Base-by-base conservation (phyloP, 805 yeast species). In the Ogataea polymorpha region DNA sequence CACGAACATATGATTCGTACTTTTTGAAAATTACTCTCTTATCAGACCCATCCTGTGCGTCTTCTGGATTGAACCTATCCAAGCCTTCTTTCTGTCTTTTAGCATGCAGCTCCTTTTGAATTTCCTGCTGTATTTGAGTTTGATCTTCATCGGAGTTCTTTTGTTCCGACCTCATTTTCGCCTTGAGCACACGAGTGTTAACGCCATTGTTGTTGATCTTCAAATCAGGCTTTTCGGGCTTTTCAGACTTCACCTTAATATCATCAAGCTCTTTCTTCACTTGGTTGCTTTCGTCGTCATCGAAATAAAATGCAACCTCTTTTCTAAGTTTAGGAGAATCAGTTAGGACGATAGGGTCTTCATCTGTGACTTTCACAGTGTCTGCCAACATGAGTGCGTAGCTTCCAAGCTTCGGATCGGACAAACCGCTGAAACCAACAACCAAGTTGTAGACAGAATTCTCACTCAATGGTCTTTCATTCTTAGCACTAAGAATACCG, bases 1-100 rank as follows among this genome's bases (percentile, higher is more conserved):
- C 99, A 54, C 97, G 75, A 37, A 90, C 80, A 63, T 91, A 91
- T 0, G 98, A 89, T 68, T 91, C 99, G 65, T 86, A 93, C 59
- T 85, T 85, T 58, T 86, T 87, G 72, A 91, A 90, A n/a, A 80
- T 82, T 3, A 82, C 82, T 55, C 75, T 79, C 50, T 71, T 70
- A 39, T 80, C 89, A 16, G 72, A 75, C 6, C 68, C 65, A 49
- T 77, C 82, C 23, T 76, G 74, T 5, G 87, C 86, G 63, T 80
- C 91, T 11, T 87, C 85, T 32, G 87, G 85, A 45, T 84, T 80
- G 58, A 81, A 90, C 57, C 95, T 75, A 38, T 83, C 78, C 44
- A 86, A 67, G 23, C 99, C 99, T 56, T 85, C 91, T 54, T 85
- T 85, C 59, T 85, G 91, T 58, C 95, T 73, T 58, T 80, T 84